Percentiles rank a stretch among this genome's conserved stretches.
Evolutionary conservation across 768 basidiomycete genomes (phyloP).

Genomic region (Pleurotus tuoliensis): DNA sequence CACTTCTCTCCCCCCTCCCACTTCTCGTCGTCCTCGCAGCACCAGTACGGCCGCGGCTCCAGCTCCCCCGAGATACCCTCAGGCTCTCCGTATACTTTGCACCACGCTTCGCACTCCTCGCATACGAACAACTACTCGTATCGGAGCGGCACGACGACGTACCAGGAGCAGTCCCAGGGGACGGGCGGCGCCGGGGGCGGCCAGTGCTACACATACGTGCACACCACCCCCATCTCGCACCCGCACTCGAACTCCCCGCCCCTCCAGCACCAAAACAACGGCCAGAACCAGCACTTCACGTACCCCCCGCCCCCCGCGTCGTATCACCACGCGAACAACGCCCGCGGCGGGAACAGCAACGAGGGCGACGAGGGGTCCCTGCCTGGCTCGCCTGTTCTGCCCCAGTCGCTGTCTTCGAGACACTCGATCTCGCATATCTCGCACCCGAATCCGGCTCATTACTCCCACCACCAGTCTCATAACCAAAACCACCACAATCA

Average conservation of each 20-base stretch:
- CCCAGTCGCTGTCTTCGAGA: constrained; percentile 40
- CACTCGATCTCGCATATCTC: constrained; percentile 61
- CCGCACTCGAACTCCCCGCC: constrained; percentile 12
- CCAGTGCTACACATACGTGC: constrained; percentile 29
- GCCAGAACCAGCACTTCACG: constrained; percentile 19
- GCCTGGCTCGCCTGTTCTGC: constrained; percentile 21
- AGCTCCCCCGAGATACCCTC: not conserved
- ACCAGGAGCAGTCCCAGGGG: constrained; percentile 40
- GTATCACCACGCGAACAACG: constrained; percentile 8
- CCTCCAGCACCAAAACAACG: too few species aligned
- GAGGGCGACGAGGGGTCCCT: constrained; percentile 4
- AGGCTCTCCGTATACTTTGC: not conserved
- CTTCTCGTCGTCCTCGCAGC: constrained; percentile 9
- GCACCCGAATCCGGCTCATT: constrained; percentile 36
- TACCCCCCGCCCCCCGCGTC: constrained; percentile 26
- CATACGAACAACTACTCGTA: constrained; percentile 29
- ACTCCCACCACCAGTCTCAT: constrained; percentile 25
- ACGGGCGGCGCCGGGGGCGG: constrained; percentile 9
- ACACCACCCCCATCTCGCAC: constrained; percentile 29
- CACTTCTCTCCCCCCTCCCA: too few species aligned
- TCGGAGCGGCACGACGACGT: constrained; percentile 36
- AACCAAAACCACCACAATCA: constrained; percentile 18
- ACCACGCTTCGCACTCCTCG: not conserved
- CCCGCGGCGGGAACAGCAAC: too few species aligned
- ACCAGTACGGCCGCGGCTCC: constrained; percentile 15